These are phyloP conservation scores for Trichoderma koningiopsis DNA, from an alignment of 2,329 filamentous ascomycete genomes.

Conservation along the genomic window DNA sequence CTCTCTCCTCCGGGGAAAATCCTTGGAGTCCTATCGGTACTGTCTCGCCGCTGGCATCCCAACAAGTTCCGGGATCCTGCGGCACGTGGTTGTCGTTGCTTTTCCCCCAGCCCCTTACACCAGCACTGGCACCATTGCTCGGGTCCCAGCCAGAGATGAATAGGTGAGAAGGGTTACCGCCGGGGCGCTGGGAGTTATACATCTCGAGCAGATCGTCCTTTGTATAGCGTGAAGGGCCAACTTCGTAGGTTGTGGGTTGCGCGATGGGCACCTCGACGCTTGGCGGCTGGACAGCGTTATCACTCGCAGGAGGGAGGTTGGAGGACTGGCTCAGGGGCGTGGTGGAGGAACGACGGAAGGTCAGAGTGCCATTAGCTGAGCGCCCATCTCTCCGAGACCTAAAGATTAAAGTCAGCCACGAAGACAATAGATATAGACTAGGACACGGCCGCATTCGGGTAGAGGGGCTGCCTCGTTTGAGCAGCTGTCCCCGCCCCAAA, in stretches of 20 bases:
- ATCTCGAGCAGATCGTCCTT: slow-evolving; percentile 79
- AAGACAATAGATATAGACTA: background rate
- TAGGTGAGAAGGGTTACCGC: slow-evolving; percentile 61
- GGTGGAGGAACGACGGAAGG: slow-evolving; percentile 65
- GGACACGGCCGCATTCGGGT: slow-evolving; percentile 10
- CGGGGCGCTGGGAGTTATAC: slow-evolving; percentile 57
- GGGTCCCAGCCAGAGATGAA: slow-evolving; percentile 81
- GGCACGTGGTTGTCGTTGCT: slow-evolving; percentile 70
- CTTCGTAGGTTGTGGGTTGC: slow-evolving; percentile 37
- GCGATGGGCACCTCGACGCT: slow-evolving; percentile 41
- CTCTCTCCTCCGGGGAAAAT: slow-evolving; percentile 65
- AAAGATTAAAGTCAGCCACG: slow-evolving; percentile 26
- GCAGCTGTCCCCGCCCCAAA: slow-evolving; percentile 13
- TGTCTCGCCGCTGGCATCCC: slow-evolving; percentile 72
- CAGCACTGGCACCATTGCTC: slow-evolving; percentile 65
- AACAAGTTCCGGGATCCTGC: slow-evolving; percentile 87
- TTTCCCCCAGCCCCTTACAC: slow-evolving; percentile 73
- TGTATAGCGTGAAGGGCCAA: slow-evolving; percentile 65
- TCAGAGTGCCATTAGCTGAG: slow-evolving; percentile 63
- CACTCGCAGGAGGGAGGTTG: slow-evolving; percentile 42
- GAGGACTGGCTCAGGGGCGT: slow-evolving; percentile 52
- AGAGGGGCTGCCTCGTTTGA: slow-evolving; percentile 13
- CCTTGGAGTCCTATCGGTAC: slow-evolving; percentile 73
- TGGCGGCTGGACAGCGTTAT: slow-evolving; percentile 46
- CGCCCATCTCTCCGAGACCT: slow-evolving; percentile 63